phyloP scores from a whole-genome alignment of 495 filamentous ascomycete genomes.

The Parathielavia hyrcaniae region DNA sequence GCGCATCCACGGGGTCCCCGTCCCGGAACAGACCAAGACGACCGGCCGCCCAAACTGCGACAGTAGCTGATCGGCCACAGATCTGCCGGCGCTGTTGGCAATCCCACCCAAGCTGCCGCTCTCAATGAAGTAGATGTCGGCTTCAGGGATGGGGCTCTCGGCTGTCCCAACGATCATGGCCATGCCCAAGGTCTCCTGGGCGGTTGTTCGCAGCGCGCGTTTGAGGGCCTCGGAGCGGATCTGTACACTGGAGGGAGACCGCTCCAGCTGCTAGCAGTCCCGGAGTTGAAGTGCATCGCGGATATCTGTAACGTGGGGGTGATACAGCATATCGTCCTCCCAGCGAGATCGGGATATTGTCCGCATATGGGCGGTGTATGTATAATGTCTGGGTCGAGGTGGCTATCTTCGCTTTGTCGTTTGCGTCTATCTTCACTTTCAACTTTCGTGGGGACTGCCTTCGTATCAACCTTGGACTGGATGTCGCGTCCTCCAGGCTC shows the following conservation, averaged over 20 bases:
- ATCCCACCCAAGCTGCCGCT: background rate
- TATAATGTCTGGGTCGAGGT: background rate
- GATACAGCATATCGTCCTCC: constrained; percentile 27
- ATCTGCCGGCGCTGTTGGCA: background rate
- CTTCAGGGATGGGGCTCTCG: constrained; percentile 11
- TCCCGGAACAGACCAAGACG: constrained; percentile 21
- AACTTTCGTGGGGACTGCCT: constrained; percentile 5
- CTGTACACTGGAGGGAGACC: background rate
- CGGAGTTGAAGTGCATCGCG: background rate
- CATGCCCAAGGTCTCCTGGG: constrained; percentile 19
- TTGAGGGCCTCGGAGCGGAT: constrained; percentile 14
- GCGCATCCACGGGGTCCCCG: constrained; percentile 8
- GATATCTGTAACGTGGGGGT: constrained; percentile 24
- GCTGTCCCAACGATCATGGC: constrained; percentile 11
- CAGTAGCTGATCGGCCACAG: background rate
- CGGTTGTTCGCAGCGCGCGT: constrained; percentile 16
- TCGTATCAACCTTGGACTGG: constrained; percentile 14
- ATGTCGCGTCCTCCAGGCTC: constrained; percentile 28
- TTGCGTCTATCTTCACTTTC: too few relatives aligned
- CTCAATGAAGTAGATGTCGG: constrained; percentile 26
- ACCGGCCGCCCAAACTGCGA: constrained; percentile 8
- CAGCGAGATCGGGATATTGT: constrained; percentile 8
- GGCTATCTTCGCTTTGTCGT: background rate
- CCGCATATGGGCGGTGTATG: too few relatives aligned
- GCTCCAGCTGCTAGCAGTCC: background rate